Percentiles rank a stretch among this genome's conserved stretches.
phyloP scores from a whole-genome alignment of 441 rosid species.

The Eruca vesicaria region DNA sequence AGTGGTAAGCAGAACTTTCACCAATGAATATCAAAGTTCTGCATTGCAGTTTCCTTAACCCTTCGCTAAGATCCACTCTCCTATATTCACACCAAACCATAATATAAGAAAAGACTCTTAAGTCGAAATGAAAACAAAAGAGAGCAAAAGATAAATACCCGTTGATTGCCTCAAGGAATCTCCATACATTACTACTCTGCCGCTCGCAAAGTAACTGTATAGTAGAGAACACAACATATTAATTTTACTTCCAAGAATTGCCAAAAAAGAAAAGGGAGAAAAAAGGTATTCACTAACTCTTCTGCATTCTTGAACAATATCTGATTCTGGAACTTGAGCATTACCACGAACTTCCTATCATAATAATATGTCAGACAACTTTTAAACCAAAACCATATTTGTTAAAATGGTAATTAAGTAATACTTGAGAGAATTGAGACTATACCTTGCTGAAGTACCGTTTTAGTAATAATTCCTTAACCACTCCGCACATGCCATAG shows the following conservation, averaged over 20 bases:
- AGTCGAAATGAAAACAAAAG: not conserved
- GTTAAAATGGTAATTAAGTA: not conserved
- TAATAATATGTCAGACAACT: conserved; percentile 16
- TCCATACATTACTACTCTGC: conserved; percentile 71
- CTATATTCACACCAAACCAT: conserved; percentile 36
- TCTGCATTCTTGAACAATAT: conserved; percentile 81
- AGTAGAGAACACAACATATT: conserved; percentile 26
- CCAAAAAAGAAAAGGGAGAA: not conserved
- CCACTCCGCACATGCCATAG: conserved; percentile 91
- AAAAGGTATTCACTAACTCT: conserved; percentile 50
- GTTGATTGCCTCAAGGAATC: conserved; percentile 83
- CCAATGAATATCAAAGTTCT: conserved; percentile 87
- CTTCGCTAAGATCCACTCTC: conserved; percentile 79
- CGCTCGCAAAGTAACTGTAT: conserved; percentile 81
- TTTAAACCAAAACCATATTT: not conserved
- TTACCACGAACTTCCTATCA: conserved; percentile 83
- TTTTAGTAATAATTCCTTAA: conserved; percentile 79
- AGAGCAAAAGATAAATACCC: conserved; percentile 44
- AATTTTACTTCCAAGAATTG: not conserved
- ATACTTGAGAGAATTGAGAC: conserved; percentile 3
- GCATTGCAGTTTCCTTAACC: conserved; percentile 69
- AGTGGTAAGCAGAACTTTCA: conserved; percentile 79
- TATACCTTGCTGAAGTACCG: conserved; percentile 94
- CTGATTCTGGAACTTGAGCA: conserved; percentile 78
- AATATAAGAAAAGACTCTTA: too few species aligned